Evolutionary conservation across 768 basidiomycete species (phyloP), one percentile per base, ranked within the genome.

Genomic region (Ramaria sp.): DNA sequence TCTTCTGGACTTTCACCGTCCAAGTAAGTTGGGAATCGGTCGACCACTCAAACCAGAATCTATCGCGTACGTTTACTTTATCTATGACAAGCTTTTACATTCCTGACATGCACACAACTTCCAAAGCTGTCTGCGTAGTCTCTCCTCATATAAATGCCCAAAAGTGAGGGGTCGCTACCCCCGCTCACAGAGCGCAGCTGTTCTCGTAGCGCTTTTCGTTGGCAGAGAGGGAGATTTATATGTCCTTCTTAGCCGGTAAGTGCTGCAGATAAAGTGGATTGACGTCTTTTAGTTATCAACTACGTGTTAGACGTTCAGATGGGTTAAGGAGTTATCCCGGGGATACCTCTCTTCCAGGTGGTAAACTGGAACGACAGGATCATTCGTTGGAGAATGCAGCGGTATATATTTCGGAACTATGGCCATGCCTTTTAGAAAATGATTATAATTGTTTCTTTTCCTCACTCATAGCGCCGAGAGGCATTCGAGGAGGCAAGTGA

Each of bases 311-410:
- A 57, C 82, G 91, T 1, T 81, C 90, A 1, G 73, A 83, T 0
- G 78, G 78, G 3, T 69, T 95, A 60, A 72, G 81, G 36, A 75
- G 83, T 8, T 95, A 87, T 61, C 86, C 91, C 0, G 88, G 88
- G 0, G 92, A 94, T 64, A 95, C 92, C 0, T 85, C 88, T 0
- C 68, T 95, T 4, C 92, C 91, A 0, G 91, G 92, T 5, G 91
- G 92, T 0, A 89, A 83, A 63, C 75, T 83, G 6, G 91, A 95
- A 15, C 70, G 71, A 1, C 72, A 69, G 38, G 91, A 94, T 64
- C 64, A 61, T 58, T 79, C 77, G 38, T 70, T 82, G 2, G 92
- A 93, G 62, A 85, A 86, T 57, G 83, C 90, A 2, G 91, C 90
- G 18, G 89, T 91, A 64, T 61, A 81, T 71, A 16, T 18, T 28